These are phyloP conservation scores for Populus deltoides DNA, from an alignment of 345 rosid species.

Conservation along the genomic window DNA sequence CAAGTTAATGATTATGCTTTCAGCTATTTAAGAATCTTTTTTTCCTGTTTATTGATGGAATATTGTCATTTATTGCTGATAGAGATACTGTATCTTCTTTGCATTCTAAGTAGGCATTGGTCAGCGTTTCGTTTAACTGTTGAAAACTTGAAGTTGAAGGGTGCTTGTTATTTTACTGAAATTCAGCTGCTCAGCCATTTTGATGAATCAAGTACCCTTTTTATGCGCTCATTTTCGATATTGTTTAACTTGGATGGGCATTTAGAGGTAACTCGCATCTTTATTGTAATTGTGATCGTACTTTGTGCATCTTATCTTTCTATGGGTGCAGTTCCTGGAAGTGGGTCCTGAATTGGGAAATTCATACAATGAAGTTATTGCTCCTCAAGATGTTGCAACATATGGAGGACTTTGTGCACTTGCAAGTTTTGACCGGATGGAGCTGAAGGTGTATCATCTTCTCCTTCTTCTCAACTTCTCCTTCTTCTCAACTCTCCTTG, in stretches of 20 bases:
- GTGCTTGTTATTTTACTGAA: background rate
- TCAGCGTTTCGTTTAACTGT: background rate
- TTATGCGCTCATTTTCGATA: background rate
- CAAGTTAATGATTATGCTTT: background rate
- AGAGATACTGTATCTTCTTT: background rate
- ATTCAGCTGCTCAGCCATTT: background rate
- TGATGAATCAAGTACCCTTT: too few relatives aligned
- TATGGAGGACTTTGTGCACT: constrained; percentile 99
- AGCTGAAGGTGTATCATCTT: constrained; percentile 63
- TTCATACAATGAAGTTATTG: constrained; percentile 86
- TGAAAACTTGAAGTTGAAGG: background rate
- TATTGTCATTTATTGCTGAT: background rate
- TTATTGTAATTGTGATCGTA: background rate
- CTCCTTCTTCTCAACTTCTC: background rate
- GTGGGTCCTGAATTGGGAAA: constrained; percentile 86
- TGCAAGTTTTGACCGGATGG: constrained; percentile 94
- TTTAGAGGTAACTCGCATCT: background rate
- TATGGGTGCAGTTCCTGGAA: constrained; percentile 74
- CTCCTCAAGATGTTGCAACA: constrained; percentile 97
- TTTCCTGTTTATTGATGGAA: background rate
- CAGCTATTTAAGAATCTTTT: background rate
- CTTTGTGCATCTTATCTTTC: background rate
- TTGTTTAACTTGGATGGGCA: background rate
- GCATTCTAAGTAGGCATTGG: background rate
- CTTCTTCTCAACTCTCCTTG: background rate